Conservation (phyloP, 805 yeast genomes). For the Myxozyma mucilagina region DNA sequence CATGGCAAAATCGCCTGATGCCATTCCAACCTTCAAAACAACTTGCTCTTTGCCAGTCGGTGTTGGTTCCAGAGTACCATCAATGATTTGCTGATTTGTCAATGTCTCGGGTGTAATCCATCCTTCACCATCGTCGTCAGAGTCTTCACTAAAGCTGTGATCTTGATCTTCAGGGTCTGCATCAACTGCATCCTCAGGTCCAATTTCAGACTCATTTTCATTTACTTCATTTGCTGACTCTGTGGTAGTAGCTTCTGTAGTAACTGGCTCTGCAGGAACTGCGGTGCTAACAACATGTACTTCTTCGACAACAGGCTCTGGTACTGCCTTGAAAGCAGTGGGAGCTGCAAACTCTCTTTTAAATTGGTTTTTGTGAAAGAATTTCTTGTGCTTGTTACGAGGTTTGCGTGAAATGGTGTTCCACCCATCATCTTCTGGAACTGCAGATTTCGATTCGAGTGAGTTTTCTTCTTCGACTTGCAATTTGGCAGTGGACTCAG, state of each 20-base stretch:
- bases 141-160: conserved; percentile 49
- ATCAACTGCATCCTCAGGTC: conserved; percentile 8
- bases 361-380: neutral
- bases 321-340: conserved; percentile 1
- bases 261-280: too few relatives aligned
- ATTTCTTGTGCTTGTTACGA: neutral
- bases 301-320: conserved; percentile 1
- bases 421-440: conserved; percentile 23
- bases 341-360: conserved; percentile 4
- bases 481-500: neutral
- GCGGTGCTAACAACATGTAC: neutral
- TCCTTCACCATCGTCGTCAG: conserved; percentile 77
- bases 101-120: conserved; percentile 94
- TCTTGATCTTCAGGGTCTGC: conserved; percentile 5
- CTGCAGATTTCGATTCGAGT: neutral
- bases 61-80: conserved; percentile 41
- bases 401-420: conserved; percentile 16
- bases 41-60: conserved; percentile 54
- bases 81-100: conserved; percentile 61
- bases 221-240: conserved; percentile 10
- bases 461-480: neutral
- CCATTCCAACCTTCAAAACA: conserved; percentile 72
- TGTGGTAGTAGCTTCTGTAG: neutral
- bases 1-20: conserved; percentile 96
- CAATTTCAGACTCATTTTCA: conserved; percentile 1